Conservation (phyloP, 2,329 filamentous ascomycete genomes). For the Pyrenophora teres region DNA sequence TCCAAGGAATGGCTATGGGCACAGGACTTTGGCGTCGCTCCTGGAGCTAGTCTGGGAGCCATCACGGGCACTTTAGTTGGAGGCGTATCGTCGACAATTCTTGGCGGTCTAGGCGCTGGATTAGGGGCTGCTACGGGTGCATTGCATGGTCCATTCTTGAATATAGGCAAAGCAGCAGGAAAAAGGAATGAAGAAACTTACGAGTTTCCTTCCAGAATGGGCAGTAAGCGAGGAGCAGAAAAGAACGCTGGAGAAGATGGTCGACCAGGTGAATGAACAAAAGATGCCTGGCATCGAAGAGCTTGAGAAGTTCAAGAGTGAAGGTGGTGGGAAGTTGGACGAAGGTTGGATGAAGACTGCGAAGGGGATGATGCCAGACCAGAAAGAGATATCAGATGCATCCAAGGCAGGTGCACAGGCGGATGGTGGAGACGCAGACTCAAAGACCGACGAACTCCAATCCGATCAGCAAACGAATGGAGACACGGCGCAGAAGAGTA, state of each 20-base stretch:
- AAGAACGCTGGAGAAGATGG: slow-evolving; percentile 26
- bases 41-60: slow-evolving; percentile 25
- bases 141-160: slow-evolving; percentile 20
- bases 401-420: slow-evolving; percentile 2
- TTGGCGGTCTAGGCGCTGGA: slow-evolving; percentile 26
- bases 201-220: slow-evolving; percentile 21
- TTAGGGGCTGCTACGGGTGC: slow-evolving; percentile 25
- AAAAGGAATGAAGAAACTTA: slow-evolving; percentile 24
- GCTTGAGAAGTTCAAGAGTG: slow-evolving; percentile 20
- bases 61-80: slow-evolving; percentile 28
- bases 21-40: slow-evolving; percentile 28
- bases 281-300: slow-evolving; percentile 23
- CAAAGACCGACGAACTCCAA: background rate
- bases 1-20: slow-evolving; percentile 31
- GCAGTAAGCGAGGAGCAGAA: slow-evolving; percentile 26
- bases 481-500: background rate
- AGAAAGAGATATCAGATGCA: slow-evolving; percentile 7
- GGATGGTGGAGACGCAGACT: background rate
- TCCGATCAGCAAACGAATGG: background rate
- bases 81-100: slow-evolving; percentile 25
- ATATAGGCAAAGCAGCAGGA: slow-evolving; percentile 19
- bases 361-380: slow-evolving; percentile 19
- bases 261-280: slow-evolving; percentile 22
- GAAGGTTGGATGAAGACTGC: slow-evolving; percentile 14
- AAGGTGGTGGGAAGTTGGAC: slow-evolving; percentile 13